Evolutionary conservation across 345 rosid species (phyloP), one percentile per base, ranked within the genome.

Genomic region (Salix brachista): DNA sequence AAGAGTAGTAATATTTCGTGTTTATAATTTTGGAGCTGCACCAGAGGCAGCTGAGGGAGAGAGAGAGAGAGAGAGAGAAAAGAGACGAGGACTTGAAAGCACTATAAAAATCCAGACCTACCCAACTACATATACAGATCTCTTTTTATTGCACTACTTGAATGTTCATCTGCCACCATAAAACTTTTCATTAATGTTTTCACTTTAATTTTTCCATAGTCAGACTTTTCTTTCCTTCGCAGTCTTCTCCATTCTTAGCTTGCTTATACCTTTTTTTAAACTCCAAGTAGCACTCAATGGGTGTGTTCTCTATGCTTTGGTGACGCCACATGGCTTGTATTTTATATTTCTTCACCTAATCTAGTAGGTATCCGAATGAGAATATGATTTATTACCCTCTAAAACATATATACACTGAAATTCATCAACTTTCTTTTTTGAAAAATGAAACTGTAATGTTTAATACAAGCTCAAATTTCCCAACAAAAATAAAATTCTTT

Each of bases 121-220:
- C 94, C 92, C 89, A 92, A 87, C 90, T 70, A 85, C 52, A 41
- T 21, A 36, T 83, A 83, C 78, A 82, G 67, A 58, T 78, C 86
- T 73, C 91, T 85, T 88, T 91, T 92, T 88, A 92, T 89, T 91
- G 86, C 95, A 81, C 88, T 85, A 80, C 89, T 91, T 92, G 90
- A 91, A 90, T 94, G 90, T 88, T 70, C 78, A 91, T 86, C 99
- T 95, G 94, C 91, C 95, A 80, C 87, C 88, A 70, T 71, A 66
- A 75, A 65, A 68, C 85, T 86, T 80, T 71, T 83, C 84, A 86
- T 90, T 87, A 88, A 83, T 91, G 75, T 75, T 77, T 37, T 67
- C 50, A 5, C 69, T 71, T 69, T 71, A 19, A 23, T 8, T 34
- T 64, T 67, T 73, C 61, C 17, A 48, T 44, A 14, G 69, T 74